phyloP scores from a whole-genome alignment of 768 basidiomycete genomes.

The Mycena olivaceomarginata region DNA sequence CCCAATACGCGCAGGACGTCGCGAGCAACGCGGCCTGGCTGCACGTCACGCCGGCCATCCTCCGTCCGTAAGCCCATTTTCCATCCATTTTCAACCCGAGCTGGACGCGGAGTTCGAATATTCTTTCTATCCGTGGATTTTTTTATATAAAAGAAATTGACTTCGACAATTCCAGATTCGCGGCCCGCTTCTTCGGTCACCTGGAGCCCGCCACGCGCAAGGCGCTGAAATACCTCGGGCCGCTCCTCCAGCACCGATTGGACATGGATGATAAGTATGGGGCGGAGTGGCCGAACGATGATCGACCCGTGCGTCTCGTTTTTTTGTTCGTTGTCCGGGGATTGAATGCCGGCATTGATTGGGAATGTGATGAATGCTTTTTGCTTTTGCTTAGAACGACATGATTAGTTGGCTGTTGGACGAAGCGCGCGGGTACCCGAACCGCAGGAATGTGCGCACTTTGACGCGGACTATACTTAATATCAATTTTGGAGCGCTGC shows the following conservation, averaged over 20 bases:
- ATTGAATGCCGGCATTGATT: constrained; percentile 21
- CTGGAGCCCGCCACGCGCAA: constrained; percentile 6
- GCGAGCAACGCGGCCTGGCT: constrained; percentile 21
- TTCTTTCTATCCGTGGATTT: too few species aligned
- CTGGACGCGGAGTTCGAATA: too few species aligned
- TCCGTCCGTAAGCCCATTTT: constrained; percentile 29
- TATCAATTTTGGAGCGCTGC: constrained; percentile 51
- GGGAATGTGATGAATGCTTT: not conserved
- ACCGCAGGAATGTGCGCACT: constrained; percentile 26
- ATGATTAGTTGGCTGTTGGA: constrained; percentile 58
- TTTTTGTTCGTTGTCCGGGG: not conserved
- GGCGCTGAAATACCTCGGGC: constrained; percentile 25
- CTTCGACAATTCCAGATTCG: constrained; percentile 19
- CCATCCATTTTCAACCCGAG: not conserved
- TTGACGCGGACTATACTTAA: constrained; percentile 37
- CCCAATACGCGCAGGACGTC: constrained; percentile 26
- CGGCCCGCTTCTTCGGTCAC: constrained; percentile 22
- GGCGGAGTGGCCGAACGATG: constrained; percentile 24
- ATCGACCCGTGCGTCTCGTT: constrained; percentile 27
- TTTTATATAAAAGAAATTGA: not conserved
- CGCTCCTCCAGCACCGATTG: constrained; percentile 29
- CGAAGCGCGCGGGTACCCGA: constrained; percentile 36
- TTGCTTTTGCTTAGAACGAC: constrained; percentile 51
- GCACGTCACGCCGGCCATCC: constrained; percentile 17
- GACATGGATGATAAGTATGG: constrained; percentile 44